Conservation (phyloP, 2,329 filamentous ascomycete species). For the Macrophomina pseudophaseolina region DNA sequence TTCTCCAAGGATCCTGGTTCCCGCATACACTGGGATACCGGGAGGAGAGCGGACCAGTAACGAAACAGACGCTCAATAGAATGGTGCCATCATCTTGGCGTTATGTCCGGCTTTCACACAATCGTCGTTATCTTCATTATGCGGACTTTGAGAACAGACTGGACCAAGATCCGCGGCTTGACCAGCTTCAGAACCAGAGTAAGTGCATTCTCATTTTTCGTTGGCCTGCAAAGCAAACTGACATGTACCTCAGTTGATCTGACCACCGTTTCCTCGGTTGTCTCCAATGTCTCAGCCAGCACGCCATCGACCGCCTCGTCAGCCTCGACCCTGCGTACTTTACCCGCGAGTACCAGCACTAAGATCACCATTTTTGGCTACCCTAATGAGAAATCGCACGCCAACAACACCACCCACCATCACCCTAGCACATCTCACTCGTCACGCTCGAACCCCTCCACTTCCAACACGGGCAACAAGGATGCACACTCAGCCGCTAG, state of each 20-base stretch:
- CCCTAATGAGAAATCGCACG: constrained; percentile 29
- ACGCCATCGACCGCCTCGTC: constrained; percentile 55
- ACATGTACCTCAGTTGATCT: constrained; percentile 67
- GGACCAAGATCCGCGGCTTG: constrained; percentile 70
- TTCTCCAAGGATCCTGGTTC: constrained; percentile 92
- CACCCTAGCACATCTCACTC: constrained; percentile 28
- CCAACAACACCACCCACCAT: constrained; percentile 4
- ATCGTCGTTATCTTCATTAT: constrained; percentile 87
- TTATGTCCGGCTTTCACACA: constrained; percentile 88
- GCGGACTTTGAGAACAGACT: constrained; percentile 76
- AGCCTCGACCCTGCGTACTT: constrained; percentile 53
- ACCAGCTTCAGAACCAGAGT: constrained; percentile 76
- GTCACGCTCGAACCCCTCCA: constrained; percentile 33
- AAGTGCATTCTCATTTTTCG: constrained; percentile 33
- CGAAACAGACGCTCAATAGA: constrained; percentile 48
- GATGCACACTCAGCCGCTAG: not conserved
- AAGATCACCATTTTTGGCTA: constrained; percentile 93
- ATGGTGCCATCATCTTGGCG: constrained; percentile 68
- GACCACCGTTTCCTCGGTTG: constrained; percentile 85
- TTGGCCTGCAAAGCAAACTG: constrained; percentile 1
- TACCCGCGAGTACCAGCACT: constrained; percentile 59
- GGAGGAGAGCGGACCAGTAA: constrained; percentile 53
- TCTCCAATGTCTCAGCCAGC: constrained; percentile 83
- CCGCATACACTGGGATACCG: constrained; percentile 58
- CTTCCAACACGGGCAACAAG: constrained; percentile 36